A percentile compares a stretch with the other conserved stretches of the same genome.
These are phyloP conservation scores for Chlorencoelia australis DNA, from an alignment of 2,329 filamentous ascomycete species.

Conservation along the genomic window DNA sequence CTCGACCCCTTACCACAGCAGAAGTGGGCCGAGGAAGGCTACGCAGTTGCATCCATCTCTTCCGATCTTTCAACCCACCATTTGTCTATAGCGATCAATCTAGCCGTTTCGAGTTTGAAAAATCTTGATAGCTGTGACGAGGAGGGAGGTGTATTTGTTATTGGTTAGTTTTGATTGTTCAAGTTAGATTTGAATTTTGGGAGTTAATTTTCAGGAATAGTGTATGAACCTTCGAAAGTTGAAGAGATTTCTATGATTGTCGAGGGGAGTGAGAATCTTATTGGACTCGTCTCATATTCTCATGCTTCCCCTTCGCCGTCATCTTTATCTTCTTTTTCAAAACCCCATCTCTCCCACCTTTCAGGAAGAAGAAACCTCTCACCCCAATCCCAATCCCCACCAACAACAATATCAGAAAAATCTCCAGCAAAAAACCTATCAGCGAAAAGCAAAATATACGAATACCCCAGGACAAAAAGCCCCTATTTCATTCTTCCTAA, in stretches of 20 bases:
- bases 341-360: not conserved
- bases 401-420: not conserved
- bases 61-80: constrained; percentile 4
- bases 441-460: no score
- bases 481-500: constrained; percentile 13
- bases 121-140: no score
- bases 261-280: no score
- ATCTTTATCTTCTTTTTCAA: not conserved
- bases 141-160: constrained; percentile 1
- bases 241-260: no score
- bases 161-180: constrained; percentile 1
- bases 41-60: constrained; percentile 13
- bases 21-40: constrained; percentile 32
- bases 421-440: no score
- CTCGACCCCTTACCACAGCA: constrained; percentile 23
- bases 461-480: constrained; percentile 2
- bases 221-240: no score
- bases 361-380: constrained; percentile 5
- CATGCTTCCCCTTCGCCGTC: not conserved
- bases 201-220: no score
- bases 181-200: no score
- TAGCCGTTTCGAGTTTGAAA: no score
- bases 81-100: constrained; percentile 2
- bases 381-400: constrained; percentile 5
- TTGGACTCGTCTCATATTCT: not conserved